Conservation (phyloP, 768 basidiomycete species). For the Strobilomyces dryophilus region DNA sequence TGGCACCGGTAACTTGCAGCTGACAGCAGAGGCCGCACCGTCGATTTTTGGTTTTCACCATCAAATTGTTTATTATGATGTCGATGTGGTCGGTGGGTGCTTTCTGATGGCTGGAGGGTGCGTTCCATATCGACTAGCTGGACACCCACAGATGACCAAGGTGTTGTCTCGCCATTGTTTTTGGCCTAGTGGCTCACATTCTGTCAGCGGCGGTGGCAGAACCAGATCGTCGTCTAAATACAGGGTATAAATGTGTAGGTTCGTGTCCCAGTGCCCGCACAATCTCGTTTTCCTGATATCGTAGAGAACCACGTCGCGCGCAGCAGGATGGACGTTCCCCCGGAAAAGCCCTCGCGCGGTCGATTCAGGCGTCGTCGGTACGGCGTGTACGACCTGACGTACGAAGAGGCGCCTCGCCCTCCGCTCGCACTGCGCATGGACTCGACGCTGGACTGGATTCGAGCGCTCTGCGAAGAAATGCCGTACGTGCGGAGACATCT, state of each 20-base stretch:
- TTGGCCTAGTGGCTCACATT: background rate
- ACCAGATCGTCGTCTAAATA: background rate
- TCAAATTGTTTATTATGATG: too few relatives aligned
- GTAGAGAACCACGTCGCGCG: background rate
- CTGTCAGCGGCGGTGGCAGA: background rate
- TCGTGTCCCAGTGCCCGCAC: background rate
- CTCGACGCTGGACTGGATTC: background rate
- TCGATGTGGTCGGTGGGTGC: constrained; percentile 4
- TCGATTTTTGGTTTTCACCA: too few relatives aligned
- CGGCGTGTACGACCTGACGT: constrained; percentile 22
- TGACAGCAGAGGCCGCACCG: too few relatives aligned
- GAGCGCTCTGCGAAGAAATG: background rate
- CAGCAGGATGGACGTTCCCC: background rate
- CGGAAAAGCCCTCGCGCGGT: background rate
- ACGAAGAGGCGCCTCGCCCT: constrained; percentile 10
- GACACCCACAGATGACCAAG: background rate
- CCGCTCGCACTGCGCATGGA: background rate
- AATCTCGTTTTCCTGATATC: background rate
- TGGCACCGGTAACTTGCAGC: too few relatives aligned
- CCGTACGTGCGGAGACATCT: constrained; percentile 8
- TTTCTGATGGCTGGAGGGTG: background rate
- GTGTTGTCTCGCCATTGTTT: background rate
- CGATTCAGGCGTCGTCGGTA: constrained; percentile 12
- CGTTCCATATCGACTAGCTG: too few relatives aligned
- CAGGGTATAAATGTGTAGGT: constrained; percentile 3